Conservation (phyloP, 345 rosid genomes). For the Eucalyptus shirleyi region DNA sequence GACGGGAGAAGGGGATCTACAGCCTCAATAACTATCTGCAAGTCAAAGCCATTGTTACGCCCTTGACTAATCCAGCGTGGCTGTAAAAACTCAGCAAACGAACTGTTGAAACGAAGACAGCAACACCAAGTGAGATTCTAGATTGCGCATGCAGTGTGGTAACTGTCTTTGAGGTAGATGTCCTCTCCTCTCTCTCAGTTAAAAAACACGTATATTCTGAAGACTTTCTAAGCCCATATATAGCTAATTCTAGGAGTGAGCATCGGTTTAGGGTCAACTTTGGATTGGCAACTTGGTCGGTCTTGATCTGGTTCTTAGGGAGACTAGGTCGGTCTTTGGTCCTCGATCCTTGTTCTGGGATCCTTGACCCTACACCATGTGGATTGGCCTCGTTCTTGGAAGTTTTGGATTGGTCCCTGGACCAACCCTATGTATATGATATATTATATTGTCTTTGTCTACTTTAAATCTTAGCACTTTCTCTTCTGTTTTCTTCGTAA, state of each 20-base stretch:
- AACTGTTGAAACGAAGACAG: background rate
- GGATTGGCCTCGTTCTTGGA: too few relatives aligned
- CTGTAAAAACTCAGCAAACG: slow-evolving; percentile 10
- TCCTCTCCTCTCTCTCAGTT: background rate
- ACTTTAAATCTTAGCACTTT: too few relatives aligned
- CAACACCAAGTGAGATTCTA: background rate
- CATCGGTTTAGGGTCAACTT: too few relatives aligned
- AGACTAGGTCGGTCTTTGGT: too few relatives aligned
- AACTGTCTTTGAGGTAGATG: background rate
- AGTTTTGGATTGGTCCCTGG: too few relatives aligned
- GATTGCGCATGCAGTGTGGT: background rate
- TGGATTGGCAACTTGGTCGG: too few relatives aligned
- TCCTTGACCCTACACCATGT: too few relatives aligned
- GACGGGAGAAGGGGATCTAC: slow-evolving; percentile 93
- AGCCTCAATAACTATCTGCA: slow-evolving; percentile 85
- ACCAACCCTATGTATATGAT: too few relatives aligned
- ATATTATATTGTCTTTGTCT: too few relatives aligned
- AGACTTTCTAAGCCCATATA: background rate
- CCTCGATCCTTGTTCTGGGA: too few relatives aligned
- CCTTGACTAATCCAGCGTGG: slow-evolving; percentile 82
- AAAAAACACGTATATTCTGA: background rate
- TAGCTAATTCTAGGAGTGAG: background rate
- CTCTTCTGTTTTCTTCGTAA: too few relatives aligned
- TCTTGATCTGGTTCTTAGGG: too few relatives aligned
- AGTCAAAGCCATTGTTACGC: slow-evolving; percentile 83